These are phyloP conservation scores for Fusarium torreyae DNA, from an alignment of 2,329 filamentous ascomycete genomes.

Conservation along the genomic window DNA sequence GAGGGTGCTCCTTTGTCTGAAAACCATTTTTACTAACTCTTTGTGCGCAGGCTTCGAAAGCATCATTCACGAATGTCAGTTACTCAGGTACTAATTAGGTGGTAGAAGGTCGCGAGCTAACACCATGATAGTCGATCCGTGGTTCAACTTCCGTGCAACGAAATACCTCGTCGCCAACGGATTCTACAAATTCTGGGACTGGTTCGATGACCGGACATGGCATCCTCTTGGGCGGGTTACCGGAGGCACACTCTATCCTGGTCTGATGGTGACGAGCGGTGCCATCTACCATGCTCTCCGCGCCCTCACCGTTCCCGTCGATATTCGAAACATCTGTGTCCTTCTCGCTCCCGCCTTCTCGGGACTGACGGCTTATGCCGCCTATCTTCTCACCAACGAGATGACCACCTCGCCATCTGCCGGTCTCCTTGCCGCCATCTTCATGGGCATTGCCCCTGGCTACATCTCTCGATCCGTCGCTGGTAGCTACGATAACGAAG, in stretches of 20 bases:
- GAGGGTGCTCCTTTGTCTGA: neutral
- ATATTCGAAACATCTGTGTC: slow-evolving; percentile 99
- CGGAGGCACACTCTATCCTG: slow-evolving; percentile 97
- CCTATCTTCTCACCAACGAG: slow-evolving; percentile 96
- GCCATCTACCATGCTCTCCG: slow-evolving; percentile 95
- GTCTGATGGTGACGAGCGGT: slow-evolving; percentile 98
- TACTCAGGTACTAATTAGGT: slow-evolving; percentile 29
- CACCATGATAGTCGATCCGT: slow-evolving; percentile 85
- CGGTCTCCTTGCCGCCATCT: slow-evolving; percentile 91
- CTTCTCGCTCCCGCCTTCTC: slow-evolving; percentile 95
- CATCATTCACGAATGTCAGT: slow-evolving; percentile 99
- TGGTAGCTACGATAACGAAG: slow-evolving; percentile 99
- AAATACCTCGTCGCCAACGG: slow-evolving; percentile 98
- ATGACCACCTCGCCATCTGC: slow-evolving; percentile 97
- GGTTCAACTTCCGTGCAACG: slow-evolving; percentile 99
- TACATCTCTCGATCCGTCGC: slow-evolving; percentile 99
- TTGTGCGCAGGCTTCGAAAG: slow-evolving; percentile 85
- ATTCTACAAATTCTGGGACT: slow-evolving; percentile 99
- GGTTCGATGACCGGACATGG: slow-evolving; percentile 99
- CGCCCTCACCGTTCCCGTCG: slow-evolving; percentile 89
- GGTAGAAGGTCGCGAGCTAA: slow-evolving; percentile 45
- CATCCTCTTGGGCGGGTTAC: slow-evolving; percentile 98
- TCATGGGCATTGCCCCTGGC: slow-evolving; percentile 97
- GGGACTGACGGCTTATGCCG: slow-evolving; percentile 90
- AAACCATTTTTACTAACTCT: slow-evolving; percentile 52